phyloP scores from a whole-genome alignment of 1,284 basidiomycete genomes.

The Mycena sp. region DNA sequence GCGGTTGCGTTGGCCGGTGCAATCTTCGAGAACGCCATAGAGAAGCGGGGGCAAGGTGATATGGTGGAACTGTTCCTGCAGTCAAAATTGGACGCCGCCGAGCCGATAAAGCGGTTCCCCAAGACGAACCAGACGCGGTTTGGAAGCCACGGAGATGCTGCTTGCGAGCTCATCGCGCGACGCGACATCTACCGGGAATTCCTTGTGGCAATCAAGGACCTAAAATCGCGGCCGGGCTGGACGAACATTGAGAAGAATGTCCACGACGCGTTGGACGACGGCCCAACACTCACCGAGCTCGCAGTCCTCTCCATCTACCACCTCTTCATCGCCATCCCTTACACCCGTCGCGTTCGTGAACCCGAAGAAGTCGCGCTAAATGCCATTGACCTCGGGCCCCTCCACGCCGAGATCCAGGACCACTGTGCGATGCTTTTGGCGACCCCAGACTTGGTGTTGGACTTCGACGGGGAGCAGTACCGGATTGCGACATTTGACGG shows the following conservation, averaged over 20 bases:
- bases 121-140: too few species aligned
- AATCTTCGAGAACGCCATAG: constrained; percentile 33
- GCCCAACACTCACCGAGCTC: too few species aligned
- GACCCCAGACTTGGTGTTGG: constrained; percentile 34
- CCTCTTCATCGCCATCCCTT: constrained; percentile 41
- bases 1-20: constrained; percentile 28
- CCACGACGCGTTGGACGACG: constrained; percentile 38
- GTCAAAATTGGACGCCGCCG: constrained; percentile 17
- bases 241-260: constrained; percentile 46
- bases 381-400: constrained; percentile 37
- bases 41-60: too few species aligned
- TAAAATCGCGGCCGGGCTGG: constrained; percentile 35
- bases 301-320: constrained; percentile 43
- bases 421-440: constrained; percentile 34
- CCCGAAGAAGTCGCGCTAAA: constrained; percentile 27
- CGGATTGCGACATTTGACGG: constrained; percentile 8
- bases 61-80: constrained; percentile 27
- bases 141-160: constrained; percentile 21
- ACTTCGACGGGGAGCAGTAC: constrained; percentile 15
- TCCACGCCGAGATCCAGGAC: constrained; percentile 34
- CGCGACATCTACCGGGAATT: constrained; percentile 15
- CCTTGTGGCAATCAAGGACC: constrained; percentile 24
- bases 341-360: constrained; percentile 38
- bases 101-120: too few species aligned
- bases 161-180: constrained; percentile 13